Percentiles rank a stretch among this genome's conserved stretches.
Conservation (phyloP, 306 rosid species). For the Sindora glabra region DNA sequence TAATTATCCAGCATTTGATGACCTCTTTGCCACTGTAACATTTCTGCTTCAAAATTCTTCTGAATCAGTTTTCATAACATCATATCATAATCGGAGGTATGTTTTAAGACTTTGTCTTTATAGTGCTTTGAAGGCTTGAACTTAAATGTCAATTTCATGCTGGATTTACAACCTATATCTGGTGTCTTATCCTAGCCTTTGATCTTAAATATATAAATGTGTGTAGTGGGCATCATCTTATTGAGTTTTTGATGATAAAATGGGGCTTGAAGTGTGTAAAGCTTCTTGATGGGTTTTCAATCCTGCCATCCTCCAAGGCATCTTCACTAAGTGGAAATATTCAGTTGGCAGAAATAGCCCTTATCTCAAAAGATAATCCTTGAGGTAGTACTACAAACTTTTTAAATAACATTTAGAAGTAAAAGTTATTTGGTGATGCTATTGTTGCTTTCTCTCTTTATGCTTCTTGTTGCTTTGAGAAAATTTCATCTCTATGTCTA, state of each 20-base stretch:
- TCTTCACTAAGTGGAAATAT: constrained; percentile 69
- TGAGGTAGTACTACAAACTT: constrained; percentile 28
- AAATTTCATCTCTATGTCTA: background rate
- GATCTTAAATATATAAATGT: background rate
- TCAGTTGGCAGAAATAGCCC: constrained; percentile 77
- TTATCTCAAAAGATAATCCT: constrained; percentile 29
- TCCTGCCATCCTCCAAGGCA: constrained; percentile 64
- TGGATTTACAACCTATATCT: background rate
- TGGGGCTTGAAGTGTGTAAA: constrained; percentile 81
- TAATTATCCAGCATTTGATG: constrained; percentile 57
- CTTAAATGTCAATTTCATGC: background rate
- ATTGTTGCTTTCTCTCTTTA: background rate
- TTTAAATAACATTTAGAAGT: background rate
- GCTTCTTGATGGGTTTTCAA: constrained; percentile 84
- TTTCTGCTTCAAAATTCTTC: constrained; percentile 64
- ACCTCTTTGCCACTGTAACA: constrained; percentile 75
- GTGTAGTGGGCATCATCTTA: constrained; percentile 73
- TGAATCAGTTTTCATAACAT: constrained; percentile 59
- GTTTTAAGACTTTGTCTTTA: background rate
- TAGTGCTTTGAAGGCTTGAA: background rate
- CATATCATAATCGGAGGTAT: constrained; percentile 78
- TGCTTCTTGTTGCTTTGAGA: background rate
- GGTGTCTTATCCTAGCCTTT: background rate
- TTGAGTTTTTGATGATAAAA: constrained; percentile 67
- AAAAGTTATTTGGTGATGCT: background rate